Base-by-base conservation (phyloP, 768 basidiomycete genomes). In the Lanmaoa rubissima region DNA sequence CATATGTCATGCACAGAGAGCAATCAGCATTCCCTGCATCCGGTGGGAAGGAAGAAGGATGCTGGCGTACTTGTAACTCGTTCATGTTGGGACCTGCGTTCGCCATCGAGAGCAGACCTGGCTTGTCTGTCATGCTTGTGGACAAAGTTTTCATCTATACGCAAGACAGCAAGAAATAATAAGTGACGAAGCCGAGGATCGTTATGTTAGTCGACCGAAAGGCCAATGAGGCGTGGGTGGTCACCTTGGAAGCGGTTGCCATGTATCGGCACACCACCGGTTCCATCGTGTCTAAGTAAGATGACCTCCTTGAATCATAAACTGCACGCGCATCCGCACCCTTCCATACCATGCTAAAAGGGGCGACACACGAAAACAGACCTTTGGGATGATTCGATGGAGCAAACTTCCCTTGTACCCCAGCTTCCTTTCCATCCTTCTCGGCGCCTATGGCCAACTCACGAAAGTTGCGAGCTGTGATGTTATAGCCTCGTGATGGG, bases 241-340 rank as follows among this genome's bases (percentile, higher is more conserved):
- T 46, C 41, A 90, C 90, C 84, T 41, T 76, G 71, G 72, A 95
- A 94, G 67, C 84, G 86, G 55, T 82, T 79, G 35, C 92, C 93
- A 63, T 92, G 94, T 69, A 93, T 92, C 14, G 89, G 91, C 70
- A 85, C 80, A n/a, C 90, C 90, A 35, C 92, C 90, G 0, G 88
- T 92, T 14, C 89, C 89, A 60, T 92, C 82, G 60, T 82, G 78
- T 11, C 74, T 68, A 32, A n/a, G 89, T 91, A 73, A 93, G 92
- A 74, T 94, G 92, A 24, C 92, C 92, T 26, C 90, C 92, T 70
- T 93, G 92, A 45, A 89, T 72, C 91, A 93, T 93, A 75, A 90
- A 91, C 82, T 82, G 56, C 9, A 59, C 19, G 24, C 32, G 32
- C 46, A 4, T 19, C 16, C 5, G 19, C 24, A 36, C 2, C 28